Conservation (phyloP, 768 basidiomycete genomes). For the Russula earlei region DNA sequence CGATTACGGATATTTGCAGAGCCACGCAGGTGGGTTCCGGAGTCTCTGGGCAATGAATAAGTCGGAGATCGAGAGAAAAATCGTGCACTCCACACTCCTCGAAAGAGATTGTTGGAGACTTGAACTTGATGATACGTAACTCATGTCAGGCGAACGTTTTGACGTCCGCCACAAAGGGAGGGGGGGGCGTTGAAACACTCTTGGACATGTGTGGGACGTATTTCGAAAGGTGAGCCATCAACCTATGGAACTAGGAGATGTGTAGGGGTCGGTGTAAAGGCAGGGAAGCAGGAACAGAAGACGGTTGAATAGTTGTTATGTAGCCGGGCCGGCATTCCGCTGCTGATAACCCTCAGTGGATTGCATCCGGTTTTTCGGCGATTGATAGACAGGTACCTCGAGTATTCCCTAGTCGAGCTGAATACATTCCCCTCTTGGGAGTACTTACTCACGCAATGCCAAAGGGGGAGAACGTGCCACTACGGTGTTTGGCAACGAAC, state of each 20-base stretch:
- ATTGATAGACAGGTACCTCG: constrained; percentile 1
- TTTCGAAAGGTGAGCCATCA: background rate
- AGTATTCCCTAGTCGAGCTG: constrained; percentile 7
- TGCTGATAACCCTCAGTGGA: background rate
- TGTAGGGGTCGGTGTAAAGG: background rate
- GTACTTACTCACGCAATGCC: background rate
- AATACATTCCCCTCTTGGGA: constrained; percentile 1
- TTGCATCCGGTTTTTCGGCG: background rate
- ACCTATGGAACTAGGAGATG: background rate
- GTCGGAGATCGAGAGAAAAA: background rate
- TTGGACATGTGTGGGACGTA: background rate
- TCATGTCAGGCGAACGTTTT: background rate
- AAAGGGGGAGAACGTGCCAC: constrained; percentile 5
- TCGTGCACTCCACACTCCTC: background rate
- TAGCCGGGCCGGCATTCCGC: background rate
- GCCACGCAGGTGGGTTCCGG: background rate
- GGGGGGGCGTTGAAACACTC: too few relatives aligned
- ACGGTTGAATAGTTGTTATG: background rate
- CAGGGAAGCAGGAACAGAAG: background rate
- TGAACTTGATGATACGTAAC: background rate
- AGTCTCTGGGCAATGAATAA: background rate
- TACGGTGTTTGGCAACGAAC: constrained; percentile 6
- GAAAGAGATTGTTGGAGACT: background rate
- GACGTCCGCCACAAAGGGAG: background rate
- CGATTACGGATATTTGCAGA: background rate